phyloP scores from a whole-genome alignment of 257 asterid species.

The Nicotiana attenuata region DNA sequence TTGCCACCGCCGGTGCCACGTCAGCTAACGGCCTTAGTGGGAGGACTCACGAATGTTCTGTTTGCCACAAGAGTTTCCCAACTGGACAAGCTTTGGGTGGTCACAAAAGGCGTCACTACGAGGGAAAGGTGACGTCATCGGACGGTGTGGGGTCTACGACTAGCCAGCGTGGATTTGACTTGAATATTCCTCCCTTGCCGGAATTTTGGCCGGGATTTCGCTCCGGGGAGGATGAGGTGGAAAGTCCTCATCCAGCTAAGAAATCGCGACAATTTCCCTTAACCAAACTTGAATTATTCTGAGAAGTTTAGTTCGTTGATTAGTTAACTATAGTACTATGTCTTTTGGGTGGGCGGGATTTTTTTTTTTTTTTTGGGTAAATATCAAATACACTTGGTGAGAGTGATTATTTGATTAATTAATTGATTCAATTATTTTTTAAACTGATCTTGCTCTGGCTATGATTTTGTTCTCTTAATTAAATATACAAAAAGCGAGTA shows the following conservation, averaged over 20 bases:
- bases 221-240: slow-evolving; percentile 49
- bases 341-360: background rate
- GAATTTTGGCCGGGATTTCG: slow-evolving; percentile 23
- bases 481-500: background rate
- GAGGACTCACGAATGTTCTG: slow-evolving; percentile 41
- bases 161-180: slow-evolving; percentile 43
- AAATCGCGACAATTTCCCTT: slow-evolving; percentile 26
- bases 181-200: slow-evolving; percentile 53
- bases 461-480: background rate
- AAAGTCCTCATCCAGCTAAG: slow-evolving; percentile 64
- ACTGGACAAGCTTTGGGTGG: slow-evolving; percentile 61
- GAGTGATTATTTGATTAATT: background rate
- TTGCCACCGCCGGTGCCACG: slow-evolving; percentile 13
- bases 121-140: slow-evolving; percentile 41
- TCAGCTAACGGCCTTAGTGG: slow-evolving; percentile 8
- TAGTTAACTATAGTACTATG: background rate
- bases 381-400: background rate
- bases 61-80: slow-evolving; percentile 43
- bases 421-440: background rate
- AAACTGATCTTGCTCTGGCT: background rate
- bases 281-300: slow-evolving; percentile 12
- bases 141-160: slow-evolving; percentile 48
- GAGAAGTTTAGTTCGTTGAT: background rate
- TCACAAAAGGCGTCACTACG: slow-evolving; percentile 53
- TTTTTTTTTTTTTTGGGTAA: background rate